Evolutionary conservation across 192 early-diverging fungal genomes (phyloP).

Genomic region (Rhizophagus prolifer): DNA sequence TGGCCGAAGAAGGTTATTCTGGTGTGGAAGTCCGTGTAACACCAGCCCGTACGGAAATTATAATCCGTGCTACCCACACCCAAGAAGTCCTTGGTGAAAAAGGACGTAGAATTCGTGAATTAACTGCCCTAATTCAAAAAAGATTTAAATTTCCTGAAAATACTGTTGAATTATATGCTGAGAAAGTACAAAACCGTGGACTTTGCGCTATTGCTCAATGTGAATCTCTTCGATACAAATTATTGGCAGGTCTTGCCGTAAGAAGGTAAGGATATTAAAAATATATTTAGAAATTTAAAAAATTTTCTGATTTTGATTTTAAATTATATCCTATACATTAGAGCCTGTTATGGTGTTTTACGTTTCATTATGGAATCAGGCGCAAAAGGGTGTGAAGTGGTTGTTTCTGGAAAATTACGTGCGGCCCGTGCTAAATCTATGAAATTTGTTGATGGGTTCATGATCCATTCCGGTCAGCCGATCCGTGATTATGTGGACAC

Average conservation of each 20-base stretch:
- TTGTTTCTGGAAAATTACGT: conserved; percentile 99
- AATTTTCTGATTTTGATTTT: not conserved
- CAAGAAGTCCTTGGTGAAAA: conserved; percentile 98
- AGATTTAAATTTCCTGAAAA: conserved; percentile 99
- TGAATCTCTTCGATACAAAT: conserved; percentile 98
- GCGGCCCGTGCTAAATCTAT: conserved; percentile 99
- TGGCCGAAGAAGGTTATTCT: conserved; percentile 97
- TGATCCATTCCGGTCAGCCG: conserved; percentile 99
- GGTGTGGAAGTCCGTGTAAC: conserved; percentile 99
- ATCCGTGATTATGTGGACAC: conserved; percentile 93
- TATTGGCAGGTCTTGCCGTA: conserved; percentile 94
- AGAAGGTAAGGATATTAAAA: conserved; percentile 55
- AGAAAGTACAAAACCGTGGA: conserved; percentile 96
- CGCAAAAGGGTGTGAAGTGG: conserved; percentile 99
- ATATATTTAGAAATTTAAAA: not conserved
- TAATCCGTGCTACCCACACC: conserved; percentile 98
- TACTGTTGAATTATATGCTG: conserved; percentile 98
- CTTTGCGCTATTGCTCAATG: conserved; percentile 98
- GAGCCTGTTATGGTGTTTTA: conserved; percentile 98
- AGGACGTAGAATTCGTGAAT: conserved; percentile 97
- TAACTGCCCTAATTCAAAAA: conserved; percentile 98
- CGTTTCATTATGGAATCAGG: conserved; percentile 99
- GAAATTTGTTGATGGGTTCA: conserved; percentile 99
- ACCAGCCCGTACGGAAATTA: conserved; percentile 98
- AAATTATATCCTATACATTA: not conserved